A percentile compares a stretch with the other conserved stretches of the same genome.
Evolutionary conservation across 2,329 filamentous ascomycete species (phyloP).

Genomic region (Clathrospora elynae): DNA sequence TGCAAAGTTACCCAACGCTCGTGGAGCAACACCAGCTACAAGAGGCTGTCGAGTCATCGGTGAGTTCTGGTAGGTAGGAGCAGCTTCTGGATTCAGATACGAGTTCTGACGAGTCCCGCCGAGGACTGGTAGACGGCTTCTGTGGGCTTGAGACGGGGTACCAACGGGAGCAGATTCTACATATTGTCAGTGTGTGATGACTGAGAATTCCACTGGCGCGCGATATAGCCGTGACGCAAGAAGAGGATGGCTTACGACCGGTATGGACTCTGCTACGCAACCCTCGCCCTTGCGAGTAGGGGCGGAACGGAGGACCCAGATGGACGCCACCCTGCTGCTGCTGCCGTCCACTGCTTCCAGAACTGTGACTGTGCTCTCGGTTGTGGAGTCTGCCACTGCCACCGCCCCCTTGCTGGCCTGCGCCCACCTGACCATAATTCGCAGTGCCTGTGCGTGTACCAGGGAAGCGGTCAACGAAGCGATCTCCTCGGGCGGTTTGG

Average conservation of each 20-base stretch:
- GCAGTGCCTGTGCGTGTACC: conserved; percentile 34
- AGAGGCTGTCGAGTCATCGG: conserved; percentile 44
- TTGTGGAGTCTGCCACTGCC: conserved; percentile 23
- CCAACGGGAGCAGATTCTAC: conserved; percentile 31
- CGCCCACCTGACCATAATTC: conserved; percentile 27
- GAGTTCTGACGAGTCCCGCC: conserved; percentile 34
- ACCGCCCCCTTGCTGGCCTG: conserved; percentile 18
- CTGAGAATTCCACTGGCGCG: no score
- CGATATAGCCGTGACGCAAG: no score
- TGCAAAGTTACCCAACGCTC: conserved; percentile 33
- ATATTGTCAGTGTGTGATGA: conserved; percentile 6
- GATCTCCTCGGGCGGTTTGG: conserved; percentile 35
- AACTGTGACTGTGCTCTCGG: conserved; percentile 31
- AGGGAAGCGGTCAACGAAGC: conserved; percentile 38
- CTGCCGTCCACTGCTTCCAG: conserved; percentile 28
- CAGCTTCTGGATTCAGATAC: conserved; percentile 21
- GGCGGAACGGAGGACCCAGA: conserved; percentile 24
- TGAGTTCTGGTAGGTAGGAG: conserved; percentile 35
- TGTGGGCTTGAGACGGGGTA: conserved; percentile 38
- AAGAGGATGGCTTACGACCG: conserved; percentile 26
- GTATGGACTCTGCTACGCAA: conserved; percentile 20
- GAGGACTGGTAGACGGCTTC: conserved; percentile 38
- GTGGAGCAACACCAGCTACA: conserved; percentile 19
- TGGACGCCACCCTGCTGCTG: conserved; percentile 29
- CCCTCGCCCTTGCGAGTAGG: conserved; percentile 27